Evolutionary conservation across 1,284 basidiomycete species (phyloP).

Genomic region (Ceratobasidium theobromae): DNA sequence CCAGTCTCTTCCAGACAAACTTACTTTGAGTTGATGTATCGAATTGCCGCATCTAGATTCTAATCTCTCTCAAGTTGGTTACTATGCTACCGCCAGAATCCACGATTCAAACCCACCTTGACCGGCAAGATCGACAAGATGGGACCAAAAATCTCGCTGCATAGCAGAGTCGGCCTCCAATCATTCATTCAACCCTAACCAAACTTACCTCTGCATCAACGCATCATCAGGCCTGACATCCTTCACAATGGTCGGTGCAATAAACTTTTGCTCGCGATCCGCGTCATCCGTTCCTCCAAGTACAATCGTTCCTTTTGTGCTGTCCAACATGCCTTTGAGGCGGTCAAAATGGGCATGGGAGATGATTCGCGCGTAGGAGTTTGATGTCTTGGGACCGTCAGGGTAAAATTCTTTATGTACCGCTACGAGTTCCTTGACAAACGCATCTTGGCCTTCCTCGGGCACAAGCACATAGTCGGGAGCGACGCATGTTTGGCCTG

Average conservation of each 20-base stretch:
- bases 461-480: conserved; percentile 65
- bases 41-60: conserved; percentile 53
- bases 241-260: conserved; percentile 54
- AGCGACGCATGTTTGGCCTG: conserved; percentile 70
- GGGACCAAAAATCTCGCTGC: conserved; percentile 68
- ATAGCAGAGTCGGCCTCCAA: too few relatives aligned
- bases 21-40: conserved; percentile 52
- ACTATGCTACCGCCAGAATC: neutral
- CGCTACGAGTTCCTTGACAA: conserved; percentile 55
- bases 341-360: conserved; percentile 55
- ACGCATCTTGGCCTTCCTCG: conserved; percentile 51
- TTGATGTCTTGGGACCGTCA: conserved; percentile 47
- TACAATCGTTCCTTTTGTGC: conserved; percentile 52
- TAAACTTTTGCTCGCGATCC: conserved; percentile 46
- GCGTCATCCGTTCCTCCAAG: conserved; percentile 52
- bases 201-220: conserved; percentile 55
- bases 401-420: conserved; percentile 47
- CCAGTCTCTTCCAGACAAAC: conserved; percentile 30
- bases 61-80: conserved; percentile 28
- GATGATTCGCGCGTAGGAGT: conserved; percentile 51
- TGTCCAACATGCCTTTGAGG: conserved; percentile 45
- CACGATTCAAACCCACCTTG: conserved; percentile 42
- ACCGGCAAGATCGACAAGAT: conserved; percentile 65
- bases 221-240: conserved; percentile 53
- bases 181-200: neutral